Evolutionary conservation across 345 rosid genomes (phyloP), one percentile per base, ranked within the genome.

Genomic region (Barbarea vulgaris): DNA sequence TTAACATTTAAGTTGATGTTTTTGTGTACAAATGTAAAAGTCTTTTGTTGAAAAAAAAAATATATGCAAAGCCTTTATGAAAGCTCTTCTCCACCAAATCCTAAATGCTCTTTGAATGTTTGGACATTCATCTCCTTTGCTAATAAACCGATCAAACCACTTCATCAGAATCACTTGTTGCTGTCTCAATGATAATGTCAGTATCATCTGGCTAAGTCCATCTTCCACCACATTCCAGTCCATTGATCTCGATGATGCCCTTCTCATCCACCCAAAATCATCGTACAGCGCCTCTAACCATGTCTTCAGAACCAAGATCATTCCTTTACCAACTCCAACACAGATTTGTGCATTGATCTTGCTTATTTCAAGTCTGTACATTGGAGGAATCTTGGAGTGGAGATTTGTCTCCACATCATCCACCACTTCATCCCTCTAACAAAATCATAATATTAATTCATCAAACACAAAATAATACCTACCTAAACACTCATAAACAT

Each of bases 1-100:
- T n/a, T n/a, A n/a, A n/a, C n/a, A n/a, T n/a, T n/a, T n/a, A n/a
- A n/a, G n/a, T n/a, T n/a, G n/a, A n/a, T n/a, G n/a, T n/a, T 9
- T 48, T 2, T 18, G 4, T 18, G 25, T 24, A 24, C 57, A 53
- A 51, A 9, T 21, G 14, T 22, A 7, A 48, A 48, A 48, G n/a
- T 4, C 44, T 4, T 37, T 44, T n/a, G 19, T 44, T 15, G 19
- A n/a, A n/a, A 15, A 44, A 2, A 47, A 47, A 18, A 47, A 46
- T 2, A 10, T 10, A 36, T 47, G 12, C n/a, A 47, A 47, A 24
- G 33, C 31, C 31, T 52, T 52, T 21, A 86, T 50, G 62, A 88
- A 88, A 69, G 89, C 88, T 80, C 96, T 84, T 80, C 88, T 87
- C 97, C 93, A 89, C 96, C 96, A 89, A 67, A 85, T 80, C 81